A percentile compares a stretch with the other conserved stretches of the same genome.
Conservation (phyloP, 805 yeast species). For the Wickerhamomyces tratensis region DNA sequence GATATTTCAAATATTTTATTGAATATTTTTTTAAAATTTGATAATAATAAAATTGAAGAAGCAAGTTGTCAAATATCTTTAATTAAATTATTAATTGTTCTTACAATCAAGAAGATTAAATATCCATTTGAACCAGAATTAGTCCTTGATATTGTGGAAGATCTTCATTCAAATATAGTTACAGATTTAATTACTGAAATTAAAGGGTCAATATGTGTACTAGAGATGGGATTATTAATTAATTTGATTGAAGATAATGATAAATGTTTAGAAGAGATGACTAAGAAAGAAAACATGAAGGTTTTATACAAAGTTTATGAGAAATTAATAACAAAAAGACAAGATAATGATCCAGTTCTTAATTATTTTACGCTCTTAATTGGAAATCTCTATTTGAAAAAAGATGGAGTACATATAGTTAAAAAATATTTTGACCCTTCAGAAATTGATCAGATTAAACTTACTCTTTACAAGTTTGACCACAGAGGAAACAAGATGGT, state of each 20-base stretch:
- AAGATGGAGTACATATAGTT: neutral
- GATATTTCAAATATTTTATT: too few relatives aligned
- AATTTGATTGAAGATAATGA: conserved; percentile 9
- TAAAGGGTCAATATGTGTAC: conserved; percentile 6
- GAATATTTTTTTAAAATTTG: neutral
- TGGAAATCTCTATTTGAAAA: conserved; percentile 7
- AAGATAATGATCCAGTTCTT: neutral
- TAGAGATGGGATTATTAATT: conserved; percentile 14
- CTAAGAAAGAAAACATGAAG: neutral
- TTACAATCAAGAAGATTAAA: conserved; percentile 6
- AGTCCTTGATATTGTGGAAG: neutral
- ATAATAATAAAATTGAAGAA: neutral
- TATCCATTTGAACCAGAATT: neutral
- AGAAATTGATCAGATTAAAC: conserved; percentile 7
- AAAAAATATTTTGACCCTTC: conserved; percentile 4
- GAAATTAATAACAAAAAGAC: neutral
- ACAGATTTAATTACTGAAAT: neutral
- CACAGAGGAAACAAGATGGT: conserved; percentile 2
- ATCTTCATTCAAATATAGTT: neutral
- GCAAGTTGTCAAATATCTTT: conserved; percentile 1
- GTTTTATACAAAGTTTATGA: conserved; percentile 6
- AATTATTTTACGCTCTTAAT: conserved; percentile 11
- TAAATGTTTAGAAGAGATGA: neutral
- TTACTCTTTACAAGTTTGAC: conserved; percentile 11
- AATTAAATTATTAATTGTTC: conserved; percentile 10